These are phyloP conservation scores for Avena insularis DNA, from an alignment of 176 grass and related monocot species.

Conservation along the genomic window DNA sequence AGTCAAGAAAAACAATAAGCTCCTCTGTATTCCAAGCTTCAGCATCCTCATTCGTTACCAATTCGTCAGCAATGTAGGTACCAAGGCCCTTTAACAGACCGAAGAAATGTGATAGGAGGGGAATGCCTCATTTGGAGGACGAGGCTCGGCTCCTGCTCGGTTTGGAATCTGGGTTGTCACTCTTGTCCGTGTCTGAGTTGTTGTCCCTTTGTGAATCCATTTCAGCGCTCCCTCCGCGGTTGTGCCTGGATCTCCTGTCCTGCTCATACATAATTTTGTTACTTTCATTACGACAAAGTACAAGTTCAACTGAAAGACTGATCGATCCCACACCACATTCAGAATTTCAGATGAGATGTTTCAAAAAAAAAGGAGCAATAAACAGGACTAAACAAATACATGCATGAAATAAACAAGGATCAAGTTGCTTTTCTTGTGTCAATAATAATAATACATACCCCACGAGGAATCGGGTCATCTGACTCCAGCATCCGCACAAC, in stretches of 20 bases:
- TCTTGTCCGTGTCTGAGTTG: slow-evolving; percentile 86
- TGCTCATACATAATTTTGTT: slow-evolving; percentile 40
- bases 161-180: slow-evolving; percentile 76
- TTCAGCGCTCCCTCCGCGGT: slow-evolving; percentile 58
- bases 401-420: slow-evolving; percentile 30
- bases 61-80: slow-evolving; percentile 48
- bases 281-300: slow-evolving; percentile 11
- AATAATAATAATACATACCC: slow-evolving; percentile 53
- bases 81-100: not conserved
- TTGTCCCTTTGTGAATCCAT: slow-evolving; percentile 77
- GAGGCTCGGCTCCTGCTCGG: slow-evolving; percentile 58
- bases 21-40: slow-evolving; percentile 30
- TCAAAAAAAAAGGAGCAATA: not conserved
- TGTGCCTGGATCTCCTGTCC: slow-evolving; percentile 68
- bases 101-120: slow-evolving; percentile 31
- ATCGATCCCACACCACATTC: not conserved
- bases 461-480: slow-evolving; percentile 82
- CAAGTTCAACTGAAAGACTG: not conserved
- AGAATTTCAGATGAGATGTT: not conserved
- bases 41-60: slow-evolving; percentile 30
- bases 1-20: slow-evolving; percentile 40
- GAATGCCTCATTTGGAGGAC: slow-evolving; percentile 51
- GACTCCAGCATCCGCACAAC: slow-evolving; percentile 94
- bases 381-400: not conserved
- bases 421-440: not conserved